Conservation (phyloP, 768 basidiomycete species). For the Russula ochroleuca region DNA sequence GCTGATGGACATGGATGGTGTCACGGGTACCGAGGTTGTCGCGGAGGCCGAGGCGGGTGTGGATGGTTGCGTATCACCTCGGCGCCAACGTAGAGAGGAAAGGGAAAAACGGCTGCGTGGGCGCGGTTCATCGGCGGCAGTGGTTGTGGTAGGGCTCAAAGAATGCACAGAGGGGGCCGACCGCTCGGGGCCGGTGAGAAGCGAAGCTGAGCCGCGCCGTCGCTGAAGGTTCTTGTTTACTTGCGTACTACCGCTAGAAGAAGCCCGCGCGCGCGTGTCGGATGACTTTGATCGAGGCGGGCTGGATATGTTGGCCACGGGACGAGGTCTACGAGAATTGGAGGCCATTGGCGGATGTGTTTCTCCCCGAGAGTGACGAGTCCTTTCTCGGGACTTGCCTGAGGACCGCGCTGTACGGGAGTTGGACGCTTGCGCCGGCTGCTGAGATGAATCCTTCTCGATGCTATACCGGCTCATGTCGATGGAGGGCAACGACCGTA, state of each 20-base stretch:
- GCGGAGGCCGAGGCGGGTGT: conserved; percentile 3
- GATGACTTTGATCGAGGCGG: conserved; percentile 24
- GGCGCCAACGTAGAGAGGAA: conserved; percentile 23
- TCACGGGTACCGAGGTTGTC: conserved; percentile 9
- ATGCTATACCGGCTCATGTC: conserved; percentile 15
- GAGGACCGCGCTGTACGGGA: background rate
- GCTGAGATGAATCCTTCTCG: background rate
- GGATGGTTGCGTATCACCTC: conserved; percentile 16
- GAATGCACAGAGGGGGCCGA: conserved; percentile 16
- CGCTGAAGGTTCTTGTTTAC: background rate
- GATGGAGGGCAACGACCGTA: conserved; percentile 22
- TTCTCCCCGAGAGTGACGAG: background rate
- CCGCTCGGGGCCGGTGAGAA: conserved; percentile 4
- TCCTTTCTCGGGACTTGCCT: conserved; percentile 8
- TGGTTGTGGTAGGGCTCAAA: conserved; percentile 12
- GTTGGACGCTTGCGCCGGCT: background rate
- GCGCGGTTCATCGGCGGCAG: conserved; percentile 11
- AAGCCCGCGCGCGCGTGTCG: conserved; percentile 14
- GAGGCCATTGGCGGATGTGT: conserved; percentile 3
- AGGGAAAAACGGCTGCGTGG: conserved; percentile 28
- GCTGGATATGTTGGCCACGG: conserved; percentile 12
- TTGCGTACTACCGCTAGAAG: background rate
- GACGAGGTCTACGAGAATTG: conserved; percentile 5
- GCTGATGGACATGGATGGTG: conserved; percentile 12
- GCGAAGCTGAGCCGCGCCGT: conserved; percentile 23